Evolutionary conservation across 1,284 basidiomycete species (phyloP), one percentile per base, ranked within the genome.

Genomic region (Cryptococcus sp.): DNA sequence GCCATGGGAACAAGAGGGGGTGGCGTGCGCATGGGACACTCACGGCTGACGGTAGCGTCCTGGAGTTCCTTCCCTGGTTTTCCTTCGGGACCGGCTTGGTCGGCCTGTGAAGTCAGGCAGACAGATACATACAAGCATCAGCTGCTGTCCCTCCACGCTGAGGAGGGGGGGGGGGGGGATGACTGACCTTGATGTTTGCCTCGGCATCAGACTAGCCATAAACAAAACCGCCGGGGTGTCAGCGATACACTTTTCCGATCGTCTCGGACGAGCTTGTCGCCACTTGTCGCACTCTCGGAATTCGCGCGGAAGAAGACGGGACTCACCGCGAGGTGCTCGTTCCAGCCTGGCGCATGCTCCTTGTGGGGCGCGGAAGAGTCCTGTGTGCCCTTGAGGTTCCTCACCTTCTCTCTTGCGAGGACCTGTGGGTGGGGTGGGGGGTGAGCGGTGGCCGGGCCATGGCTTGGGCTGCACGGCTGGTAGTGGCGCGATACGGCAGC

Each of bases 281-380:
- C 8, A 49, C 4, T 2, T 12, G 11, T 20, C 23, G 3, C 18
- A 18, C 33, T n/a, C 35, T 35, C 15, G 20, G 33, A 37, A 11
- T n/a, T 15, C 15, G 35, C 24, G 2, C n/a, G 46, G 24, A 24
- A 57, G n/a, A 13, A n/a, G 46, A n/a, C 9, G n/a, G 7, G 21
- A 71, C 71, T 64, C 62, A 73, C 72, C 55, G 73, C 73, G 20
- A 75, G 64, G 13, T 67, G 47, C 63, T 75, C 73, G 60, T 75
- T 75, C 73, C 73, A 75, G 59, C 71, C 69, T 18, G 73, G 73
- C 20, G 73, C 73, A 46, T 66, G 57, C 45, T 71, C 63, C 45
- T 68, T 69, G 61, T 67, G 69, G 15, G 70, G 64, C 15, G 64
- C 55, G 23, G 63, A 68, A 23, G 59, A 52, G 42, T 66, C 66